Evolutionary conservation across 805 yeast species (phyloP).

Genomic region (Pichia membranifaciens): DNA sequence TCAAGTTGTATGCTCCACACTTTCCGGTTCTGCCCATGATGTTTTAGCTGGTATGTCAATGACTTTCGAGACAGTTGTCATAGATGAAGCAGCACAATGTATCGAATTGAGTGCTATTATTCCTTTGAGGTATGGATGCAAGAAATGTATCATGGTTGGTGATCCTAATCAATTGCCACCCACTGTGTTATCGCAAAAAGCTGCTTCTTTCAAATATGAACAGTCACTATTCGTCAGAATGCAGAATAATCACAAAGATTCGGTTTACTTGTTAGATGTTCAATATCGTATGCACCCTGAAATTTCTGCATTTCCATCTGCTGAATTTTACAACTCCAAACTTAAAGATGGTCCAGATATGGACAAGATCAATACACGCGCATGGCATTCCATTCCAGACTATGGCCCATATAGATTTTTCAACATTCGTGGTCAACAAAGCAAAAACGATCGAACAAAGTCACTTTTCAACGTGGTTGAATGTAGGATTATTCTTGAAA

Average conservation of each 20-base stretch:
- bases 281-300: conserved; percentile 98
- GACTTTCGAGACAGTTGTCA: conserved; percentile 81
- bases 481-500: conserved; percentile 64
- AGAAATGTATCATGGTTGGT: conserved; percentile 92
- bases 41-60: conserved; percentile 68
- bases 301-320: conserved; percentile 81
- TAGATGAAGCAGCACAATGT: conserved; percentile 98
- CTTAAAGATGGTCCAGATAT: conserved; percentile 77
- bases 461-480: conserved; percentile 71
- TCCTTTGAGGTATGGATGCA: conserved; percentile 88
- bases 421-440: conserved; percentile 61
- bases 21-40: conserved; percentile 93
- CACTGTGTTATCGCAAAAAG: conserved; percentile 85
- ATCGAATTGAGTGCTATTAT: conserved; percentile 87
- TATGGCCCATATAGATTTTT: conserved; percentile 78
- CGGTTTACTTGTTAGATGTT: conserved; percentile 73
- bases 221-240: conserved; percentile 92
- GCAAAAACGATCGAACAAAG: conserved; percentile 54
- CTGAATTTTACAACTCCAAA: conserved; percentile 68
- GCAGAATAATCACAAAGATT: conserved; percentile 57
- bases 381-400: conserved; percentile 63
- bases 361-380: conserved; percentile 49
- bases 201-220: conserved; percentile 74
- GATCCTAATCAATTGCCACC: conserved; percentile 98
- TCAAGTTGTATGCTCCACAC: conserved; percentile 83